Evolutionary conservation across 805 yeast species (phyloP), one percentile per base, ranked within the genome.

Genomic region (Cyberlindnera saturnus): DNA sequence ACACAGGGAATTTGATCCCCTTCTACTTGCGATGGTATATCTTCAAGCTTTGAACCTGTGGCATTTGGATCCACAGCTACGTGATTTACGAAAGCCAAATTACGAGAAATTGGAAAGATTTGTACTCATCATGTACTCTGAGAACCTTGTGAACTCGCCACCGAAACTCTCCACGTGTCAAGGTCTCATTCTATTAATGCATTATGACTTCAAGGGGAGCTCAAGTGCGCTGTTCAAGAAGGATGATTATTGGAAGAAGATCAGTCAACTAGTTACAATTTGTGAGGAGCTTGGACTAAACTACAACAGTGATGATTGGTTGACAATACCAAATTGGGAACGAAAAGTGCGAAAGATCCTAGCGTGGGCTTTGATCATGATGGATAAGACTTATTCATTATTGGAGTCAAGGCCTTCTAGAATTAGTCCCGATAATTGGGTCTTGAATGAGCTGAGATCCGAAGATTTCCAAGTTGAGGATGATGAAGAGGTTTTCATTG

Each of bases 101-200:
- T 50, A 43, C 23, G 48, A 46, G 9, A 56, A 56, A 30, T 36
- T 62, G 26, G 66, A 62, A 37, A 49, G 56, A 40, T 40, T 59
- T 13, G 53, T 60, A 3, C 37, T 52, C 6, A 51, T 60, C 4
- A 41, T 60, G 3, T 56, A 57, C 43, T 51, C 56, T 11, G 64
- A 60, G 28, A 51, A 52, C 32, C 32, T 57, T 18, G 50, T 51
- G 16, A 56, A 56, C 36, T 33, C 51, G 9, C 55, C 65, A 2
- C 55, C 55, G 30, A 59, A 66, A 29, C 52, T 66, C 23, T 61
- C 70, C 4, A 63, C 65, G 2, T 57, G 69, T 16, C 75, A 70
- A 49, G 70, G 69, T 0, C 63, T 70, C 5, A 47, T 70, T 23
- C 49, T 70, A 23, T 46, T 70, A 20, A 36, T 59, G 31, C 55